Percentiles rank a stretch among this genome's conserved stretches.
phyloP scores from a whole-genome alignment of 2,329 filamentous ascomycete genomes.

The Pseudopyrenochaeta lycopersici region DNA sequence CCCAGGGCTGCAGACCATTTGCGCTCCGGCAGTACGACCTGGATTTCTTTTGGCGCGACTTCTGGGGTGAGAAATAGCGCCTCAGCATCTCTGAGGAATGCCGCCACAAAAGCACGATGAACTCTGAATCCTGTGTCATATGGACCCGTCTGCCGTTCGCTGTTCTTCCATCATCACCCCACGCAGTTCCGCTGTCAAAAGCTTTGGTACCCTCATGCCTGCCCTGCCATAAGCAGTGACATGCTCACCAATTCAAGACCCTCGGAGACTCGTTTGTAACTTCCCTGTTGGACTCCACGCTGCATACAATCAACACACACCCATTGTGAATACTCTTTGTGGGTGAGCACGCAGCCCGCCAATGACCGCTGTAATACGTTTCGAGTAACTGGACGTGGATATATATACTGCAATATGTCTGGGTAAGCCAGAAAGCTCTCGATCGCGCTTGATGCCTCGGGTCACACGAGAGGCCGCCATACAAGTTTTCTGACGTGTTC shows the following conservation, averaged over 20 bases:
- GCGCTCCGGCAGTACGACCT: background rate
- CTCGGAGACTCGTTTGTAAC: background rate
- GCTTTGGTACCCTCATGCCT: constrained; percentile 9
- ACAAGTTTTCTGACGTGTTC: constrained; percentile 12
- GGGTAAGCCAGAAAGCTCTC: constrained; percentile 26
- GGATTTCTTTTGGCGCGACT: constrained; percentile 20
- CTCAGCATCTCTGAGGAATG: constrained; percentile 8
- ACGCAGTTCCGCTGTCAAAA: constrained; percentile 23
- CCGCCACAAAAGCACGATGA: constrained; percentile 24
- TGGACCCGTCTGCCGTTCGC: constrained; percentile 10
- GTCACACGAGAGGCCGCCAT: background rate
- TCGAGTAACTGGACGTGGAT: constrained; percentile 8
- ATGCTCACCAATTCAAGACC: constrained; percentile 4
- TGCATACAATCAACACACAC: constrained; percentile 1
- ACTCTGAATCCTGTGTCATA: constrained; percentile 5
- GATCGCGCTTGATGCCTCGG: background rate
- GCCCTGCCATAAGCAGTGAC: constrained; percentile 20
- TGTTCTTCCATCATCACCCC: constrained; percentile 20
- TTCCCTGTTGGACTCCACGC: background rate
- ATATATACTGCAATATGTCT: constrained; percentile 23
- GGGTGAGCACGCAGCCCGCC: background rate
- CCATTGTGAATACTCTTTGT: background rate
- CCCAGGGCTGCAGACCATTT: background rate
- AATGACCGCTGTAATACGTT: constrained; percentile 19
- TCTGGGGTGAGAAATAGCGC: constrained; percentile 10